Percentiles rank a stretch among this genome's conserved stretches.
These are phyloP conservation scores for Trichophyton equinum DNA, from an alignment of 2,329 filamentous ascomycete genomes.

Conservation along the genomic window DNA sequence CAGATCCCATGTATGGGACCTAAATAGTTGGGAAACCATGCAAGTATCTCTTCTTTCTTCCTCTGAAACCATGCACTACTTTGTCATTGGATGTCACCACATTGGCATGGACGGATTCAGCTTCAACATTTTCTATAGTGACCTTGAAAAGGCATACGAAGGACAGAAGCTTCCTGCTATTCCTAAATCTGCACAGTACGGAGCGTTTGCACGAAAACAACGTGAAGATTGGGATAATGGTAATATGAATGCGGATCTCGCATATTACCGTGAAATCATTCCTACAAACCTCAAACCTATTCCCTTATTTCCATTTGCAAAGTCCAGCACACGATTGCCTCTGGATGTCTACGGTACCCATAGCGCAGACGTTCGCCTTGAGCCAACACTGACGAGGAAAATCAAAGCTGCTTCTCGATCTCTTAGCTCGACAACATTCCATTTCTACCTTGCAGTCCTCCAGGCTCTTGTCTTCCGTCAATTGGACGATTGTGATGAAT, in stretches of 20 bases:
- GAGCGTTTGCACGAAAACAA: conserved; percentile 26
- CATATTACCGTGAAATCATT: conserved; percentile 12
- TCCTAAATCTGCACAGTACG: conserved; percentile 22
- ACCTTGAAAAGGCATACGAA: conserved; percentile 35
- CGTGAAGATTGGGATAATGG: conserved; percentile 19
- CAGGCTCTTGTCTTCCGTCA: conserved; percentile 28
- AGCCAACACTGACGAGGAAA: conserved; percentile 9
- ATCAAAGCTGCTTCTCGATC: conserved; percentile 18
- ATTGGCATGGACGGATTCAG: conserved; percentile 41
- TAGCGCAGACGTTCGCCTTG: neutral
- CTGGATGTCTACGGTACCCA: neutral
- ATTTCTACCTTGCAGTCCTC: conserved; percentile 36
- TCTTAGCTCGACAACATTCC: conserved; percentile 29
- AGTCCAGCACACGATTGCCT: neutral
- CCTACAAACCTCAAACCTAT: neutral
- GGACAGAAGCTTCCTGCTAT: conserved; percentile 17
- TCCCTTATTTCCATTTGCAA: conserved; percentile 4
- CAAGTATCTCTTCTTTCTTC: conserved; percentile 11
- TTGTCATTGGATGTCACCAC: conserved; percentile 38
- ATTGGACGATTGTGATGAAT: conserved; percentile 23
- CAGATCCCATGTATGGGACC: conserved; percentile 25
- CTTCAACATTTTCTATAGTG: conserved; percentile 32
- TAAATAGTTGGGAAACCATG: conserved; percentile 26
- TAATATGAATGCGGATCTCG: conserved; percentile 17
- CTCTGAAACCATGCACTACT: conserved; percentile 20